A percentile compares a stretch with the other conserved stretches of the same genome.
Evolutionary conservation across 2,329 filamentous ascomycete genomes (phyloP).

Genomic region (Phyllosticta citriasiana): DNA sequence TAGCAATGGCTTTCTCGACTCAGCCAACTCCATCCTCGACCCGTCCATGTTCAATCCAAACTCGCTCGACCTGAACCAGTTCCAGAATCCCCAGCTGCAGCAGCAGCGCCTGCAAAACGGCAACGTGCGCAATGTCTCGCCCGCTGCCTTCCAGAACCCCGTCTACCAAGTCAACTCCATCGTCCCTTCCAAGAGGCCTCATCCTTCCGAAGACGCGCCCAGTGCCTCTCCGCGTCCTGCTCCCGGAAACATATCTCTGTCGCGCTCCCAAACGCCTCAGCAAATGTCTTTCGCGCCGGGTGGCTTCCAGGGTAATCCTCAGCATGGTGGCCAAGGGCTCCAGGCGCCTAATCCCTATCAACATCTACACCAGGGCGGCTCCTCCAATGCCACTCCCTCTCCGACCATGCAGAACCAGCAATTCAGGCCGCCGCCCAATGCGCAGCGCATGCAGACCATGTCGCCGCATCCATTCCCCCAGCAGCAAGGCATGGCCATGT

Average conservation of each 20-base stretch:
- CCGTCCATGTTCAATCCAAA: slow-evolving; percentile 27
- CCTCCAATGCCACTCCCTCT: slow-evolving; percentile 78
- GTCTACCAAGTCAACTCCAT: slow-evolving; percentile 77
- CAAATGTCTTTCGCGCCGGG: slow-evolving; percentile 56
- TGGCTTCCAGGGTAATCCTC: slow-evolving; percentile 47
- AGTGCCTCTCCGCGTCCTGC: slow-evolving; percentile 69
- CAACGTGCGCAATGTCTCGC: slow-evolving; percentile 56
- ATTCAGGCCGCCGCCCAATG: slow-evolving; percentile 59
- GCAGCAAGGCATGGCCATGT: slow-evolving; percentile 61
- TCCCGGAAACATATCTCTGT: slow-evolving; percentile 35
- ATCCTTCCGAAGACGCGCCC: slow-evolving; percentile 73
- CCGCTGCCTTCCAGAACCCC: slow-evolving; percentile 57
- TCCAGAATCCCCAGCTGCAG: slow-evolving; percentile 30
- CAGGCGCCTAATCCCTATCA: slow-evolving; percentile 63
- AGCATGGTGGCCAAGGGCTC: slow-evolving; percentile 46
- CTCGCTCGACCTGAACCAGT: slow-evolving; percentile 41
- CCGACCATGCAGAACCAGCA: slow-evolving; percentile 82
- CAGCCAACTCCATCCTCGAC: slow-evolving; percentile 21
- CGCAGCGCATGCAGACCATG: slow-evolving; percentile 66
- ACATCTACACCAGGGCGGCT: slow-evolving; percentile 72
- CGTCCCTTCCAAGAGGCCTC: slow-evolving; percentile 80
- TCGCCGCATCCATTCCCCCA: slow-evolving; percentile 88
- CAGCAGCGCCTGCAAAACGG: slow-evolving; percentile 64
- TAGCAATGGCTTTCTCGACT: slow-evolving; percentile 15
- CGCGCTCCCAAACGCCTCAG: slow-evolving; percentile 86